These are phyloP conservation scores for Ballota nigra DNA, from an alignment of 257 asterid species.

Conservation along the genomic window DNA sequence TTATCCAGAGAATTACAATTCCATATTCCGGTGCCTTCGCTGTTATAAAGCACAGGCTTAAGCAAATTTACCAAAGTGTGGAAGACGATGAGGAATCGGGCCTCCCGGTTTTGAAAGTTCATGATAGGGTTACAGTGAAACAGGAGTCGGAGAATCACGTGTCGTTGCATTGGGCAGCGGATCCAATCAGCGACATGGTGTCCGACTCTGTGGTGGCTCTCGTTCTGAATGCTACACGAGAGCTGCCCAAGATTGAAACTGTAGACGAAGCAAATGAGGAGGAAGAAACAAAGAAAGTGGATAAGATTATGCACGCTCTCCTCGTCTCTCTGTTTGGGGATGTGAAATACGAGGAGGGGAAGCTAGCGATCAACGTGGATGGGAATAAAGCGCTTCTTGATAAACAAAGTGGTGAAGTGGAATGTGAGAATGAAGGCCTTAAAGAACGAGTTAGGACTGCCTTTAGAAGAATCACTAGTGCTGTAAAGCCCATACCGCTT, in stretches of 20 bases:
- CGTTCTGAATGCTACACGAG: conserved; percentile 76
- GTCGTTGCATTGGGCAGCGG: conserved; percentile 94
- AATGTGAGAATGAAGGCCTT: conserved; percentile 75
- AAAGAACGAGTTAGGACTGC: conserved; percentile 81
- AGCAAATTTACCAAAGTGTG: conserved; percentile 86
- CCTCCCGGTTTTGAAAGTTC: conserved; percentile 63
- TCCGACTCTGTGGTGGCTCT: conserved; percentile 88
- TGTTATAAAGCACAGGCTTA: conserved; percentile 79
- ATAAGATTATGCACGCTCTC: conserved; percentile 74
- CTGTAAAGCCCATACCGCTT: conserved; percentile 84
- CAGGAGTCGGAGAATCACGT: conserved; percentile 84
- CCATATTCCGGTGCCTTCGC: conserved; percentile 97
- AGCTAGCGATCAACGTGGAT: conserved; percentile 66
- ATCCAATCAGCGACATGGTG: conserved; percentile 94
- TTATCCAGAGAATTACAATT: conserved; percentile 81
- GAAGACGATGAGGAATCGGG: conserved; percentile 88
- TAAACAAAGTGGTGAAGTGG: conserved; percentile 75
- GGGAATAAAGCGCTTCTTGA: conserved; percentile 72
- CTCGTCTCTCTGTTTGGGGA: conserved; percentile 87
- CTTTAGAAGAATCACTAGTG: conserved; percentile 59
- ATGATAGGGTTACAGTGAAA: conserved; percentile 72
- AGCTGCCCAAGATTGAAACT: conserved; percentile 48
- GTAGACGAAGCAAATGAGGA: conserved; percentile 45
- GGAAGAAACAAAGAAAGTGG: conserved; percentile 64
- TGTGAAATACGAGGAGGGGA: conserved; percentile 72